Evolutionary conservation across 2,329 filamentous ascomycete species (phyloP), one percentile per base, ranked within the genome.

Genomic region (Pseudocercospora fuligena): DNA sequence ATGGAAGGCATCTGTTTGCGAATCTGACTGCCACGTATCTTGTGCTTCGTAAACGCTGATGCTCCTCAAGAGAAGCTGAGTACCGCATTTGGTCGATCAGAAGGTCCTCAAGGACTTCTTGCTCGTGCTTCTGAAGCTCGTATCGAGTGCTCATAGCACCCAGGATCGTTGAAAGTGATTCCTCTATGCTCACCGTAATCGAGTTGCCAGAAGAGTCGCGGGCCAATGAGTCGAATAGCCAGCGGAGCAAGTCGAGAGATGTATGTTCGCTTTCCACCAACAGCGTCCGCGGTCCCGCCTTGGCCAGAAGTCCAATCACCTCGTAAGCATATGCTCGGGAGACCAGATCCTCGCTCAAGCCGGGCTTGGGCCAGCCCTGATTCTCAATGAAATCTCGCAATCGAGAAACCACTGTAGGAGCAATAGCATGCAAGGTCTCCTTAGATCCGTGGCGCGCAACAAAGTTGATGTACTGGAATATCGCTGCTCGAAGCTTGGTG

Each of bases 401-500:
- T 54, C 89, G 87, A 8, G 85, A 80, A 19, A 97, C 88, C 2
- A 96, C 84, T 49, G 86, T 86, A 1, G 87, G 83, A 0, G 91
- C 92, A 71, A 96, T 89, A 8, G 84, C 79, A 62, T 83, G 82
- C 14, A 95, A 87, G 60, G 88, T 85, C 0, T 85, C 80, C 31
- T 81, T 73, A 0, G 88, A 85, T 7, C 90, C 92, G 72, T 93
- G 88, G 33, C 90, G 88, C 9, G 94, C 92, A 11, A 95, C 88
- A 88, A 94, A 98, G 60, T 92, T 92, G 64, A 97, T 87, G 73
- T 94, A 97, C 46, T 90, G 88, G 73, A 98, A 95, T 3, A 97
- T 85, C 0, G 94, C 92, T 54, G 89, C 90, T 70, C 93, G 88
- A 9, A 97, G 85, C 77, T 95, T 96, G 1, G 88, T 86, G 1